Evolutionary conservation across 768 basidiomycete genomes (phyloP), one percentile per base, ranked within the genome.

Genomic region (Lentinula sp.): DNA sequence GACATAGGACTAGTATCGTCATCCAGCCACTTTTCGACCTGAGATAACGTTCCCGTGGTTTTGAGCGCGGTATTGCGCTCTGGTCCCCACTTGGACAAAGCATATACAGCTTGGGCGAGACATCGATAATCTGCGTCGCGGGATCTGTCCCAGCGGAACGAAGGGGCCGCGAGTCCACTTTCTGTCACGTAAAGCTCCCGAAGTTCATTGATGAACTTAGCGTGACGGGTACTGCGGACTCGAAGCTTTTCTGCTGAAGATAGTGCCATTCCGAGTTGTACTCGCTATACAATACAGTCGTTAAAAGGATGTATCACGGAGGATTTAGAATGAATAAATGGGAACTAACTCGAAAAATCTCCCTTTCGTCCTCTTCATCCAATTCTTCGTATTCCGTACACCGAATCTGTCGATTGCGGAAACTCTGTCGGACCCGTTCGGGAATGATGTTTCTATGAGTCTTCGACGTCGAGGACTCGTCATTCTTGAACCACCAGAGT

Each of bases 161-260:
- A 33, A 23, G 58, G 48, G 4, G 43, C 58, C 16, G 72, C 69
- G 13, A 77, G 66, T 41, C 57, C 39, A 49, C 8, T 64, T 56
- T 13, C 61, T 16, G 62, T 62, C 28, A 77, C 61, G 50, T 78
- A 75, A 6, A 73, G 63, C 0, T 64, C 64, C 36, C 77, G 70
- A 4, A 84, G 18, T 20, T 73, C 69, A 8, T 78, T 78, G 4
- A 81, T 74, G 58, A 83, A 77, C 0, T 63, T 39, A 1, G 77
- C 65, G 65, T 75, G 73, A 3, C 78, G 75, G 0, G 79, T 73
- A 23, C 68, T 73, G 49, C 77, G 68, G 0, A 82, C 82, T 60
- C 81, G 81, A 39, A 85, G 68, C 61, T 78, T 80, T 61, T 85
- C 82, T 77, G 66, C 79, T 3, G 80, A 78, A 1, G 81, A 82